Base-by-base conservation (phyloP, 2,329 filamentous ascomycete genomes). In the Juglanconis sp. region DNA sequence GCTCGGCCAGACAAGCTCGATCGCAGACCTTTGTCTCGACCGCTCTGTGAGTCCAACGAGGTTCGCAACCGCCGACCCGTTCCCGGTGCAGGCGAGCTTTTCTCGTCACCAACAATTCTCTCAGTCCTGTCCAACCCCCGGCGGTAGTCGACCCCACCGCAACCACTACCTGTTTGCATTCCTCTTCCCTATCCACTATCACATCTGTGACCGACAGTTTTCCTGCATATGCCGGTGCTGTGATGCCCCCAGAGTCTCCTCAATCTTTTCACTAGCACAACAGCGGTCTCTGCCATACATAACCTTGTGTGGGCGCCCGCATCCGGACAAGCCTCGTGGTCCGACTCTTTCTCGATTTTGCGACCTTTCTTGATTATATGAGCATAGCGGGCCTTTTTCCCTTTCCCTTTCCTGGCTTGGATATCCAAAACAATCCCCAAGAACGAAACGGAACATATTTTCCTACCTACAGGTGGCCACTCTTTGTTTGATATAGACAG, bases 281-380 rank as follows among this genome's bases (percentile, higher is more conserved):
- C 46, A 46, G 57, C 52, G 31, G 53, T 61, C 55, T 60, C 64
- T 65, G 60, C 68, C 68, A 73, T 81, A 81, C 79, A 80, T 81
- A 81, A 81, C 75, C 71, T 69, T 67, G 72, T 70, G 71, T 76
- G 78, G 72, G 73, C 77, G 76, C 79, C 78, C 76, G 68, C 68
- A 62, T 64, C 66, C 65, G 65, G 56, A 56, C 50, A 44, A 53
- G 42, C 70, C 69, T 69, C 68, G 65, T 69, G 67, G 65, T 67
- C 65, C 68, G 70, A 49, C 63, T 62, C 68, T 67, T 73, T 69
- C 71, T 70, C 72, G 71, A 68, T 76, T 78, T 77, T 77, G 76
- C 72, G 71, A 73, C 70, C 67, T 70, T 70, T 65, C 69, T 69
- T 68, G 69, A 66, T 71, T 66, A 68, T 68, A 64, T 67, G 68